These are phyloP conservation scores for Erigeron canadensis DNA, from an alignment of 129 eudicot genomes.

Conservation along the genomic window DNA sequence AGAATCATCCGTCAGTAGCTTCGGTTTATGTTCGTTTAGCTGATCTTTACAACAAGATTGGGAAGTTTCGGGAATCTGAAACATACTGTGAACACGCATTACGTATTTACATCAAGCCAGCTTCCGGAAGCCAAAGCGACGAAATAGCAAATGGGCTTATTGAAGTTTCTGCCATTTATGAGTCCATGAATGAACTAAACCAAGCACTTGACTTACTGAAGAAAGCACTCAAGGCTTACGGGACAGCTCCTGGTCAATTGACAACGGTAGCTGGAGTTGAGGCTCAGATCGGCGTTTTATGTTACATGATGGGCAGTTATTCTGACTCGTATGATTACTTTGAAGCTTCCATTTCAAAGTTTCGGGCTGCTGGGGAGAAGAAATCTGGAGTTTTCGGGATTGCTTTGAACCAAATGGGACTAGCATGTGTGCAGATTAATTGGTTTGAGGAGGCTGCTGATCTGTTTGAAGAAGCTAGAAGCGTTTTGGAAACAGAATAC, in stretches of 20 bases:
- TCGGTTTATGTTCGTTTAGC: constrained; percentile 80
- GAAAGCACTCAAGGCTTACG: constrained; percentile 60
- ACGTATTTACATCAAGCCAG: constrained; percentile 45
- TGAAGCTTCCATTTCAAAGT: constrained; percentile 48
- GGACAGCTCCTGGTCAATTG: constrained; percentile 46
- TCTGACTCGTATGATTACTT: constrained; percentile 54
- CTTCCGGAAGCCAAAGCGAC: constrained; percentile 40
- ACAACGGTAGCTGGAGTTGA: constrained; percentile 74
- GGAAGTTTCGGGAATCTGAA: constrained; percentile 68
- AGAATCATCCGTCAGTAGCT: constrained; percentile 71
- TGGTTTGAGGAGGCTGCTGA: constrained; percentile 69
- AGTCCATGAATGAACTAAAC: constrained; percentile 66
- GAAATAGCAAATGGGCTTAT: constrained; percentile 77
- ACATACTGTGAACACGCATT: constrained; percentile 70
- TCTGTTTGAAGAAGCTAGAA: constrained; percentile 76
- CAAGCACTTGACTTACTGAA: constrained; percentile 56
- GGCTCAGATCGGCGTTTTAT: constrained; percentile 81
- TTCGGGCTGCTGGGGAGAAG: constrained; percentile 58
- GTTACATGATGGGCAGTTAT: constrained; percentile 60
- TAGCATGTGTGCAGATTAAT: constrained; percentile 62
- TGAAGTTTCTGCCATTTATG: constrained; percentile 78
- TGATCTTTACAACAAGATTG: constrained; percentile 80
- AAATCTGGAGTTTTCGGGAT: constrained; percentile 62
- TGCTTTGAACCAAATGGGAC: constrained; percentile 80
- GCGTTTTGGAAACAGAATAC: constrained; percentile 58